phyloP scores from a whole-genome alignment of 2,329 filamentous ascomycete genomes.

The Paracoccidioides brasiliensis region DNA sequence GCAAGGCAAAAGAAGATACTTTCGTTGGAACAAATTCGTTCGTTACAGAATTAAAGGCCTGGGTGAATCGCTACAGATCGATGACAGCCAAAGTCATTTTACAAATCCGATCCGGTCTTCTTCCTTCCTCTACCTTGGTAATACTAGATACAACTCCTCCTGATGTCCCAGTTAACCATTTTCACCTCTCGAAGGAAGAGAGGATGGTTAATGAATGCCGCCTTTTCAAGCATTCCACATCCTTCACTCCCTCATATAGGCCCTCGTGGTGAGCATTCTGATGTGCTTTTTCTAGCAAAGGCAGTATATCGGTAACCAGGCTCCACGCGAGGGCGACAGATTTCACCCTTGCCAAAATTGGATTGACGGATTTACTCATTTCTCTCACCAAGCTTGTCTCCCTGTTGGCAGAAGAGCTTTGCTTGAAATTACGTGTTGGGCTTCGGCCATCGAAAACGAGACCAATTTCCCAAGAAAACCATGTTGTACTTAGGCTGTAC shows the following conservation, averaged over 20 bases:
- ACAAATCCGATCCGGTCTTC: constrained; percentile 9
- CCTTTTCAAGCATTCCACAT: constrained; percentile 4
- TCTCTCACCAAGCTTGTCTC: constrained; percentile 10
- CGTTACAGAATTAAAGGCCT: constrained; percentile 1
- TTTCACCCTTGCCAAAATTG: constrained; percentile 5
- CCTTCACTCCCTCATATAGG: constrained; percentile 4
- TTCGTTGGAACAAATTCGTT: constrained; percentile 6
- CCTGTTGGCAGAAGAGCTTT: constrained; percentile 10
- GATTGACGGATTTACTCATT: constrained; percentile 11
- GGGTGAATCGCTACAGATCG: neutral
- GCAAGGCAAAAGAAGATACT: constrained; percentile 3
- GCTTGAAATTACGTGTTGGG: neutral
- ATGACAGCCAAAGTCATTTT: constrained; percentile 6
- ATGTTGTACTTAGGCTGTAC: neutral
- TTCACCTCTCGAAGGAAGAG: constrained; percentile 1
- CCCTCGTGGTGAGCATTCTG: neutral
- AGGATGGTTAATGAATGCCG: constrained; percentile 4
- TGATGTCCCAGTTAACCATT: neutral
- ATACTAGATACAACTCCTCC: constrained; percentile 3
- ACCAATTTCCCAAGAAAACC: neutral
- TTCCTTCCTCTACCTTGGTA: constrained; percentile 4
- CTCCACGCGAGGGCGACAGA: constrained; percentile 8
- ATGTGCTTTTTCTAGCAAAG: constrained; percentile 7
- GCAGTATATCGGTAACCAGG: constrained; percentile 6
- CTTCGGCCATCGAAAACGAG: neutral